A percentile compares a stretch with the other conserved stretches of the same genome.
Evolutionary conservation across 257 asterid genomes (phyloP).

Genomic region (Linaria vulgaris): DNA sequence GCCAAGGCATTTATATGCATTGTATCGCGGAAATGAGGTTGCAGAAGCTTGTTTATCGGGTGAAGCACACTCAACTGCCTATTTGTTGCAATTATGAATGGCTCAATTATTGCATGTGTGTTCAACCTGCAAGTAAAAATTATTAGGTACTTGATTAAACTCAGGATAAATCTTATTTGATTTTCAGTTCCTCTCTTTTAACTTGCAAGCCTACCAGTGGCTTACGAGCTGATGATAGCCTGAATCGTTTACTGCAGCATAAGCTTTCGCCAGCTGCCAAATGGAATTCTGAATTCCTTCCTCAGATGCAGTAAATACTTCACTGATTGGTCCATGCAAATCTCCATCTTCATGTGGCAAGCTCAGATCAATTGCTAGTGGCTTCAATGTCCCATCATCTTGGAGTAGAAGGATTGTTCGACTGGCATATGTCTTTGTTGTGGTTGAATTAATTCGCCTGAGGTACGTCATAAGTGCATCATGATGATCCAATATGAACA

Average conservation of each 20-base stretch:
- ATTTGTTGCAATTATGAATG: slow-evolving; percentile 73
- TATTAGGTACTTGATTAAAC: neutral
- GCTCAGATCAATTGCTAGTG: slow-evolving; percentile 87
- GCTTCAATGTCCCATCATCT: slow-evolving; percentile 76
- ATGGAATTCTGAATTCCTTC: slow-evolving; percentile 56
- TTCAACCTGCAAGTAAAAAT: slow-evolving; percentile 61
- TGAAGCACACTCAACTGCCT: slow-evolving; percentile 79
- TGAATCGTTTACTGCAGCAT: slow-evolving; percentile 84
- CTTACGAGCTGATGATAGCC: slow-evolving; percentile 93
- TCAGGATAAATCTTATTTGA: neutral
- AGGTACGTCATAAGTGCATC: slow-evolving; percentile 84
- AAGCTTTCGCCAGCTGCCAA: slow-evolving; percentile 98
- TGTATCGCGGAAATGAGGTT: slow-evolving; percentile 91
- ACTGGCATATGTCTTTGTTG: slow-evolving; percentile 73
- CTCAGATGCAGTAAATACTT: slow-evolving; percentile 69
- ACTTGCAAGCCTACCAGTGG: slow-evolving; percentile 60
- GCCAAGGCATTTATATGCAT: slow-evolving; percentile 83
- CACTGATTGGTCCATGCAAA: slow-evolving; percentile 52
- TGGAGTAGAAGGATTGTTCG: slow-evolving; percentile 81
- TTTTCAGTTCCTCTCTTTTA: neutral
- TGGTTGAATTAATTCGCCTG: slow-evolving; percentile 59
- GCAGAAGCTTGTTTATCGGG: slow-evolving; percentile 83
- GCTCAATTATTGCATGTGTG: slow-evolving; percentile 96
- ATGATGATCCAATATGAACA: slow-evolving; percentile 85
- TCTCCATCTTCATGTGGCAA: slow-evolving; percentile 69